A percentile compares a stretch with the other conserved stretches of the same genome.
These are phyloP conservation scores for Hymenoscyphus occultus DNA, from an alignment of 2,329 filamentous ascomycete genomes.

Conservation along the genomic window DNA sequence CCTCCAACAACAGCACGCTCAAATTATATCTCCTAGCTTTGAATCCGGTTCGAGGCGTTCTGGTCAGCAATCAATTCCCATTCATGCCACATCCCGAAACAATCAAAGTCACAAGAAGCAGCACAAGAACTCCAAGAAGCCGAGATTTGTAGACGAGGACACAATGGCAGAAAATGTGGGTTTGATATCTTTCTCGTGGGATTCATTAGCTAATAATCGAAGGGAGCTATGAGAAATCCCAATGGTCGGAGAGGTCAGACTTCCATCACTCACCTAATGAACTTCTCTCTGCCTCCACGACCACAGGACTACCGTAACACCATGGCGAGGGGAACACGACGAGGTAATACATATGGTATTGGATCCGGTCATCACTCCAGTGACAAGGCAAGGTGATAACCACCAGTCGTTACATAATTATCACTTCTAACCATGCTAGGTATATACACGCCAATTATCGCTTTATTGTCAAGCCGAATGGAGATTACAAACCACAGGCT, in stretches of 20 bases:
- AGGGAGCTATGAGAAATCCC: slow-evolving; percentile 55
- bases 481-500: slow-evolving; percentile 76
- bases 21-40: slow-evolving; percentile 30
- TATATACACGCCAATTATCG: slow-evolving; percentile 96
- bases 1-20: slow-evolving; percentile 32
- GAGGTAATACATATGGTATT: slow-evolving; percentile 77
- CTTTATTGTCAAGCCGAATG: slow-evolving; percentile 84
- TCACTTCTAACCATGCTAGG: slow-evolving; percentile 42
- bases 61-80: slow-evolving; percentile 21
- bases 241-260: slow-evolving; percentile 84
- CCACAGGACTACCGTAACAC: slow-evolving; percentile 56
- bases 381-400: slow-evolving; percentile 77
- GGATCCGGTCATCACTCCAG: slow-evolving; percentile 86
- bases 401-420: slow-evolving; percentile 10
- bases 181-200: not conserved
- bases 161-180: slow-evolving; percentile 76
- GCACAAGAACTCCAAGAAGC: slow-evolving; percentile 77
- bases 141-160: slow-evolving; percentile 77
- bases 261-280: slow-evolving; percentile 94
- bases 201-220: slow-evolving; percentile 17
- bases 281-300: slow-evolving; percentile 78
- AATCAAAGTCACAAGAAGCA: slow-evolving; percentile 74
- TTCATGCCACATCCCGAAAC: slow-evolving; percentile 59
- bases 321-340: slow-evolving; percentile 48
- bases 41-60: slow-evolving; percentile 33